phyloP scores from a whole-genome alignment of 352 stramenopile genomes.

The Plasmopara muralis region DNA sequence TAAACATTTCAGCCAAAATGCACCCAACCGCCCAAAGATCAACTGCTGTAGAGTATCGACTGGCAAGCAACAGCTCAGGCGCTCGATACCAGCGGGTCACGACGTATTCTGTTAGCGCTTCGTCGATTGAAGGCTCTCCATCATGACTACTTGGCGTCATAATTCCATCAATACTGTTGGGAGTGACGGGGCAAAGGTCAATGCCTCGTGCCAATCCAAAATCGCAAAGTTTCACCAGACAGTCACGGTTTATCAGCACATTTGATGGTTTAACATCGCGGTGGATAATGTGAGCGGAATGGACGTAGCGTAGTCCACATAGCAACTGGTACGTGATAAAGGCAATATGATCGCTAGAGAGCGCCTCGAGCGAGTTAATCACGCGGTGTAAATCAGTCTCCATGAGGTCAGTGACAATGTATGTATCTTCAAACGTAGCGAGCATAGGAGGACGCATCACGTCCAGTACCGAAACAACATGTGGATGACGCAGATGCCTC shows the following conservation, averaged over 20 bases:
- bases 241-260: constrained; percentile 91
- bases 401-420: constrained; percentile 55
- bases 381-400: constrained; percentile 44
- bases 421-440: constrained; percentile 72
- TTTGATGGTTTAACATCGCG: constrained; percentile 96
- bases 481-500: constrained; percentile 64
- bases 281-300: constrained; percentile 83
- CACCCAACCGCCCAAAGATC: constrained; percentile 96
- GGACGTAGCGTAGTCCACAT: constrained; percentile 72
- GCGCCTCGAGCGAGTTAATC: constrained; percentile 64
- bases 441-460: constrained; percentile 72
- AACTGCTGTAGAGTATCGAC: constrained; percentile 92
- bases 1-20: constrained; percentile 98
- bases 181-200: constrained; percentile 28
- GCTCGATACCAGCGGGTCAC: constrained; percentile 93
- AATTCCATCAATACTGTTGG: constrained; percentile 19
- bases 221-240: constrained; percentile 86
- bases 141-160: constrained; percentile 30
- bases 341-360: constrained; percentile 71
- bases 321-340: constrained; percentile 84
- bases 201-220: constrained; percentile 84
- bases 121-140: constrained; percentile 32
- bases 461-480: constrained; percentile 67
- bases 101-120: constrained; percentile 86
- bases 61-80: constrained; percentile 90